Base-by-base conservation (phyloP, 176 grass and related monocot genomes). In the Cenchrus americanus region DNA sequence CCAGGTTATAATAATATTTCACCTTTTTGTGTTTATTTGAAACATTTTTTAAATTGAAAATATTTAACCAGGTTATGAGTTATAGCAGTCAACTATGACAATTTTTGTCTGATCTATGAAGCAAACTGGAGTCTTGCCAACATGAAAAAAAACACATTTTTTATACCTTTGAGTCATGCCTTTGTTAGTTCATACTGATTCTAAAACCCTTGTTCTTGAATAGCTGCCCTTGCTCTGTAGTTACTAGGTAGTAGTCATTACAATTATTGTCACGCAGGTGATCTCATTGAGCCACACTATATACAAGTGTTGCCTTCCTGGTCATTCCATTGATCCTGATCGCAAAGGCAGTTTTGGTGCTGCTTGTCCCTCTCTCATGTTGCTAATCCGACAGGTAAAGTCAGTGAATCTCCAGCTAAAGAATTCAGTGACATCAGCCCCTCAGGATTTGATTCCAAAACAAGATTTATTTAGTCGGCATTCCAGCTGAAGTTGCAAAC, bases 351-450 rank as follows among this genome's bases (percentile, higher is more conserved):
- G 14, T 73, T 73, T 51, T 71, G 79, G 83, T 90, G 79, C 73
- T 78, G 15, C 75, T 58, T 90, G 73, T 78, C 79, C 59, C 40
- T 71, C 23, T 78, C 66, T 62, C 41, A 75, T 85, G 63, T 87
- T 77, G 83, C 75, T 72, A 87, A 84, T 92, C 84, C 87, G 69
- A 77, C 69, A 24, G 34, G 79, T 89, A 89, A 81, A 90, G 84
- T 80, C 42, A 54, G 24, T 83, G 72, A 93, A 90, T 87, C 75
- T 68, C 58, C 46, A 75, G 66, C 51, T 84, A 93, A 87, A 82
- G 19, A 84, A 58, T 85, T 53, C 4, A 64, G 59, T 85, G 69
- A 71, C 76, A 82, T 85, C 75, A 79, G 49, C 7, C 34, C 23
- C 62, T 15, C 52, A 64, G 60, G 77, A 93, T 93, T 77, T 54